Conservation (phyloP, 441 rosid species). For the Flueggea neowawraea region DNA sequence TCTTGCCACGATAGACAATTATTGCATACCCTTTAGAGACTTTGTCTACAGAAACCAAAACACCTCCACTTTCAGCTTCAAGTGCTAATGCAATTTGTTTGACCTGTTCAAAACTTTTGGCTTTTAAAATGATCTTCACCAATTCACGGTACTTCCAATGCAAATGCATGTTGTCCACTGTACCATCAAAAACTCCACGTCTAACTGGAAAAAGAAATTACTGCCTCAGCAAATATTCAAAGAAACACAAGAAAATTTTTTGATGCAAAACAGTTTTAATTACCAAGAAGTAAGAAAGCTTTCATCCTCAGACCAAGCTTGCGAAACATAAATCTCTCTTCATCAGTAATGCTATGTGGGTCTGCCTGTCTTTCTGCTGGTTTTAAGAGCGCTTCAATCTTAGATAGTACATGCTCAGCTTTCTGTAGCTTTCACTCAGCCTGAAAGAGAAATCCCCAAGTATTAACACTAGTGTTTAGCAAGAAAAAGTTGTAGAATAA, state of each 20-base stretch:
- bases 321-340: slow-evolving; percentile 97
- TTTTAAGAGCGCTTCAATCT: slow-evolving; percentile 71
- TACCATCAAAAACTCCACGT: slow-evolving; percentile 95
- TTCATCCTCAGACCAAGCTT: slow-evolving; percentile 96
- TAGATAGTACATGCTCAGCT: slow-evolving; percentile 72
- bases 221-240: slow-evolving; percentile 17
- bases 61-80: slow-evolving; percentile 98
- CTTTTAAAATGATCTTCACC: slow-evolving; percentile 78
- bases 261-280: slow-evolving; percentile 3
- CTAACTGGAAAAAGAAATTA: slow-evolving; percentile 56
- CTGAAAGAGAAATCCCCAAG: slow-evolving; percentile 29
- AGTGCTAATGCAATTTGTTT: slow-evolving; percentile 84
- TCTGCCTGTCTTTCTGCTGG: slow-evolving; percentile 75
- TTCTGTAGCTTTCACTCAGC: slow-evolving; percentile 68
- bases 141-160: slow-evolving; percentile 97
- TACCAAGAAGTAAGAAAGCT: slow-evolving; percentile 95
- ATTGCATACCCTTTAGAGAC: slow-evolving; percentile 93
- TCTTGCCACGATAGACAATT: slow-evolving; percentile 82
- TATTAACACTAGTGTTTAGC: too few species aligned
- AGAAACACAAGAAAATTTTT: slow-evolving; percentile 1
- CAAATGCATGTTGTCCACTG: slow-evolving; percentile 98
- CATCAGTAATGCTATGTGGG: slow-evolving; percentile 77
- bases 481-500: too few species aligned
- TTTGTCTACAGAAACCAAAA: slow-evolving; percentile 87
- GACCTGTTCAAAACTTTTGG: slow-evolving; percentile 70